phyloP scores from a whole-genome alignment of 257 asterid genomes.

The Petunia axillaris region DNA sequence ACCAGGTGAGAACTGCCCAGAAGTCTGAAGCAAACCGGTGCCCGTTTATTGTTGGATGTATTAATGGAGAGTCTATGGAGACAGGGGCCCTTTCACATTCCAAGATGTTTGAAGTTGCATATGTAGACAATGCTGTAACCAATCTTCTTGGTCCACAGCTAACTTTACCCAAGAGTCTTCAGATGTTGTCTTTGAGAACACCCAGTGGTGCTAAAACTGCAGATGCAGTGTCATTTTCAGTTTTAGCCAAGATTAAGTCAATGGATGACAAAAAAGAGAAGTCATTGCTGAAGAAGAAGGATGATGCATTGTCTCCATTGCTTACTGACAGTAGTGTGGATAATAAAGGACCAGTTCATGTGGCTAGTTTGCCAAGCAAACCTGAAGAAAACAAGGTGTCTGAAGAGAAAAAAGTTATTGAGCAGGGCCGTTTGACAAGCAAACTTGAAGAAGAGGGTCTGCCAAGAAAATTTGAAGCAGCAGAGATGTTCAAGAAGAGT shows the following conservation, averaged over 20 bases:
- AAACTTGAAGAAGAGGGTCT: too few species aligned
- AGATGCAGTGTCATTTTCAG: neutral
- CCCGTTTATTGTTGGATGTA: slow-evolving; percentile 24
- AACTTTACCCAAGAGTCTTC: slow-evolving; percentile 7
- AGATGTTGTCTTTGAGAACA: neutral
- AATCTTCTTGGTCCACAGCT: neutral
- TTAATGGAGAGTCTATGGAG: neutral
- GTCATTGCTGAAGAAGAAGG: neutral
- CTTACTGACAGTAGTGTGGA: neutral
- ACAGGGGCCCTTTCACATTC: neutral
- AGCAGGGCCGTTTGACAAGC: too few species aligned
- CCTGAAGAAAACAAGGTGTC: slow-evolving; percentile 6
- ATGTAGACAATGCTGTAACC: neutral
- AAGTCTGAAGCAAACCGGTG: slow-evolving; percentile 18
- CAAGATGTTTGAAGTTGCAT: slow-evolving; percentile 16
- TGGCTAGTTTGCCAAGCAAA: neutral
- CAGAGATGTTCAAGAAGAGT: too few species aligned
- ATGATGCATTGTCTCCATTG: neutral
- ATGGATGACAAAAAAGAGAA: slow-evolving; percentile 19
- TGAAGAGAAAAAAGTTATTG: too few species aligned
- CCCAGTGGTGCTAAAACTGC: neutral
- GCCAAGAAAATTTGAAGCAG: too few species aligned
- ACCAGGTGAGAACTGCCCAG: neutral
- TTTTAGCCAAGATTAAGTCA: neutral
- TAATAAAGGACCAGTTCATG: neutral